phyloP scores from a whole-genome alignment of 257 asterid species.

The Petunia axillaris region DNA sequence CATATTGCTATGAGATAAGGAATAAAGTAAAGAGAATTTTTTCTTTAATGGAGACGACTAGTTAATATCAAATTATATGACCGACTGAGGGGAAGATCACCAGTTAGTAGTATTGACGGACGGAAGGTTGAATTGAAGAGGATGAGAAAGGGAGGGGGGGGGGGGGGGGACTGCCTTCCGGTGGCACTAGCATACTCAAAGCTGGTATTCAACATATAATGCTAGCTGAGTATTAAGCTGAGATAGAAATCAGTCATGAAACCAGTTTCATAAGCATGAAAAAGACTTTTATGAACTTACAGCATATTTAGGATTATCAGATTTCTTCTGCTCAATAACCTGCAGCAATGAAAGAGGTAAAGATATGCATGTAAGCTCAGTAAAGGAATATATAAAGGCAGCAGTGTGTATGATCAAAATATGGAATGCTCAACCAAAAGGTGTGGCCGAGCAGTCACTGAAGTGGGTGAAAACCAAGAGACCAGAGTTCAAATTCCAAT shows the following conservation, averaged over 20 bases:
- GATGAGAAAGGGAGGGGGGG: not conserved
- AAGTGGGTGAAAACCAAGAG: not conserved
- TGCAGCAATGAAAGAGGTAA: slow-evolving; percentile 7
- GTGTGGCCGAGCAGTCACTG: not conserved
- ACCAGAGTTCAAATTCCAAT: not conserved
- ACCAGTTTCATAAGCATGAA: not conserved
- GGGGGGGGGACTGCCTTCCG: not conserved
- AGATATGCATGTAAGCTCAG: not conserved
- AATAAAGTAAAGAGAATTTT: not conserved
- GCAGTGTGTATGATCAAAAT: not conserved
- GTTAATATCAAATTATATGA: not conserved
- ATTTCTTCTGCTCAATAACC: slow-evolving; percentile 40
- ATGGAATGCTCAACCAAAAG: not conserved
- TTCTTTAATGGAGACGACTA: not conserved
- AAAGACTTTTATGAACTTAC: slow-evolving; percentile 54
- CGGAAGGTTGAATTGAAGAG: not conserved
- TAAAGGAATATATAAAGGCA: not conserved
- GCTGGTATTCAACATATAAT: slow-evolving; percentile 1
- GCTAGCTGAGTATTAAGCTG: not conserved
- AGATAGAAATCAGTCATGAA: not conserved
- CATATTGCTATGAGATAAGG: not conserved
- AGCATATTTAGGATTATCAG: slow-evolving; percentile 73
- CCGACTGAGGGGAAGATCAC: not conserved
- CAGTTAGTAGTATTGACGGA: not conserved
- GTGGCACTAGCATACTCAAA: not conserved